Conservation (phyloP, 257 asterid genomes). For the Avicennia marina region DNA sequence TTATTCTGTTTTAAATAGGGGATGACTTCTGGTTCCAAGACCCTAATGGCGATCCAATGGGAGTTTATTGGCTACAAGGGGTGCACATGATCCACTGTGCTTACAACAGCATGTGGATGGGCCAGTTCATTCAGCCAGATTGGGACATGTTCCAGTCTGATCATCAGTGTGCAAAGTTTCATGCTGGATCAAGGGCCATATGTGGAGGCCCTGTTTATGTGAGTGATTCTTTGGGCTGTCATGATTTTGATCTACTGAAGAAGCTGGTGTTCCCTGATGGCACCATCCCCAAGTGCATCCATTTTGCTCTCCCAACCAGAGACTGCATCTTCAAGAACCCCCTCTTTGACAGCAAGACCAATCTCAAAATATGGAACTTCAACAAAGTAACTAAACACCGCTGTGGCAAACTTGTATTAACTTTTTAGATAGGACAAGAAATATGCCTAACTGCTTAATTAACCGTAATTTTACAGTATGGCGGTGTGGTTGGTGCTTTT, state of each 20-base stretch:
- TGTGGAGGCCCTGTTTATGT: constrained; percentile 35
- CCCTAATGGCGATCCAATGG: constrained; percentile 22
- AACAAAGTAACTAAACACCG: too few species aligned
- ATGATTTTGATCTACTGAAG: constrained; percentile 18
- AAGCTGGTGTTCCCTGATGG: constrained; percentile 27
- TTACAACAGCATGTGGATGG: constrained; percentile 40
- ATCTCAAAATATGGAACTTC: constrained; percentile 32
- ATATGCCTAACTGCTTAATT: too few species aligned
- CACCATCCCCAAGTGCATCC: constrained; percentile 19
- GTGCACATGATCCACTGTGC: constrained; percentile 40
- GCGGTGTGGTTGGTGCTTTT: constrained; percentile 69
- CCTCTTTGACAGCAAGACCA: constrained; percentile 23
- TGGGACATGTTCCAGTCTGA: constrained; percentile 44
- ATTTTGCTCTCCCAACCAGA: constrained; percentile 24
- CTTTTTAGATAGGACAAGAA: too few species aligned
- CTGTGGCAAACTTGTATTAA: too few species aligned
- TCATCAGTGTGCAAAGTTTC: constrained; percentile 34
- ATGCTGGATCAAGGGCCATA: constrained; percentile 38
- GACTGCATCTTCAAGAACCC: constrained; percentile 30
- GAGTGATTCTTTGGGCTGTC: constrained; percentile 27
- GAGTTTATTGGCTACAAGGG: constrained; percentile 32
- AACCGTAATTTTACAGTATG: constrained; percentile 53
- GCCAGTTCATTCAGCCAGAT: constrained; percentile 33
- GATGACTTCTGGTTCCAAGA: constrained; percentile 39
- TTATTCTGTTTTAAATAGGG: constrained; percentile 3